Base-by-base conservation (phyloP, 2,329 filamentous ascomycete species). In the Herpotrichia juniperi region DNA sequence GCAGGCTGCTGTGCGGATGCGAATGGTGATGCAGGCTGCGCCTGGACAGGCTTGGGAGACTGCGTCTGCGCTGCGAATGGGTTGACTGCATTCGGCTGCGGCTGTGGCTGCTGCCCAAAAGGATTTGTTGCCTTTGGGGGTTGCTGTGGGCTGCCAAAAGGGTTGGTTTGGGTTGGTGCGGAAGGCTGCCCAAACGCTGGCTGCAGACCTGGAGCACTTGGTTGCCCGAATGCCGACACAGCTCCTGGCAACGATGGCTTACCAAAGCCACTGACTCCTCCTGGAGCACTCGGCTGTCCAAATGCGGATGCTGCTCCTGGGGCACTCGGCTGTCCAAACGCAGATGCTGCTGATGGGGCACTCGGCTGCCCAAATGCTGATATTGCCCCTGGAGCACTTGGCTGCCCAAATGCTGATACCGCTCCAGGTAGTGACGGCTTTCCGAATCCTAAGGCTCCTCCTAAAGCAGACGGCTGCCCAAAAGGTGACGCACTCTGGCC, bases 151-250 rank as follows among this genome's bases (percentile, higher is more conserved):
- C 59, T 46, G 7, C 66, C 62, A 30, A 71, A 67, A 3, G 58
- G 51, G 25, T 63, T 63, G 21, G 59, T 9, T 34, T 60, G 59
- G 25, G 24, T 56, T 8, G 31, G 26, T 12, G 30, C 49, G 11
- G 26, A 31, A 8, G 72, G 68, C 45, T 76, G 67, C 10, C 77
- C 77, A 59, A 80, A 79, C n/a, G 67, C 62, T 39, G 58, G 60
- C 9, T 39, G 25, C 16, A 67, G 59, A 9, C 61, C 58, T 37
- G 47, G 26, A 30, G 49, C 34, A 26, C 42, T 47, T 16, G 55
- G 42, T 28, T 68, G 66, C 10, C 69, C 71, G 50, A 73, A 74
- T 3, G 61, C 58, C 12, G 65, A 57, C 21, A 43, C 61, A 8
- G 59, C 51, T 25, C 48, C 53, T 31, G 46, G 46, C 22, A 48